Evolutionary conservation across 2,329 filamentous ascomycete genomes (phyloP), one percentile per base, ranked within the genome.

Genomic region (Colletotrichum viniferum): DNA sequence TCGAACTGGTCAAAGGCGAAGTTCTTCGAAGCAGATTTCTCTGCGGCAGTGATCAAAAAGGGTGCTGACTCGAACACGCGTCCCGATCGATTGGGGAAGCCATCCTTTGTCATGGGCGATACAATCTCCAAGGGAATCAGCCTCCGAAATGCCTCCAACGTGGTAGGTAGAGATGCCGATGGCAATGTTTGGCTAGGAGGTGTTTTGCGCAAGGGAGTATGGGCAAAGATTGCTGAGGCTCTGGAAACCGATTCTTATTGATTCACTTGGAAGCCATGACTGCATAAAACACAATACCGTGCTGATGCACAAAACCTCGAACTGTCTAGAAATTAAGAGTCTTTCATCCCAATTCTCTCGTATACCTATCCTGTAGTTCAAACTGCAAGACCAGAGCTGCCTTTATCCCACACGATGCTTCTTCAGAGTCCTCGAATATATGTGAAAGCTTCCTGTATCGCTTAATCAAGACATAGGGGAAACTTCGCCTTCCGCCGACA

Each of bases 1-100:
- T 83, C 81, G 7, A 88, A 87, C 74, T 86, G 84, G 83, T 78
- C 81, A 6, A 82, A 82, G 64, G 83, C 79, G 2, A 77, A 81
- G 32, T 77, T 87, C n/a, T 83, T 81, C 60, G 76, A 81, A 2
- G 68, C 75, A 3, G 84, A 87, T 76, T 87, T 87, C 67, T 81
- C 80, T 6, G 63, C 78, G 2, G 82, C 81, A 1, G 77, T 81
- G 9, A 24, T 82, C n/a, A 21, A 12, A 5, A 32, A 21, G 5
- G 18, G 58, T 2, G 18, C 28, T 5, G 7, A 3, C 8, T 34
- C 58, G 10, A 34, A 14, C 6, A 8, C 3, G 9, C 58, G 58
- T n/a, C 30, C 28, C 7, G 18, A 3, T 32, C 28, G 58, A 21
- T 3, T 61, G n/a, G 58, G 58, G 18, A 61, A 34, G 28, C 58